Percentiles rank a stretch among this genome's conserved stretches.
Conservation (phyloP, 345 rosid genomes). For the Balakata baccata region DNA sequence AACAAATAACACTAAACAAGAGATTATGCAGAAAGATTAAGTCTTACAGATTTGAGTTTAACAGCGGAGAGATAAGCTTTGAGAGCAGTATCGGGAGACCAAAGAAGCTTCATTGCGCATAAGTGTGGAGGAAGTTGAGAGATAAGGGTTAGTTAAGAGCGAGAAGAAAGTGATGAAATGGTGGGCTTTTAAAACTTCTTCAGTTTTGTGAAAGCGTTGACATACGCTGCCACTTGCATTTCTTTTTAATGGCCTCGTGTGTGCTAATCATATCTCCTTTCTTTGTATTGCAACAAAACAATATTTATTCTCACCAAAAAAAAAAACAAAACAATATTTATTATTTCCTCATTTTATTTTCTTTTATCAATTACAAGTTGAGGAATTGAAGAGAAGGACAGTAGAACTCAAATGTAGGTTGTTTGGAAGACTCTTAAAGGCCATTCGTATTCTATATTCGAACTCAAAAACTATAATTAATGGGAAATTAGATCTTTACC, state of each 20-base stretch:
- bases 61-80: conserved; percentile 72
- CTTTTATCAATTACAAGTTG: too few relatives aligned
- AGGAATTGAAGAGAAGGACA: too few relatives aligned
- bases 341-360: too few relatives aligned
- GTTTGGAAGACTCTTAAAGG: too few relatives aligned
- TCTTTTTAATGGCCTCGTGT: conserved; percentile 9
- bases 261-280: neutral
- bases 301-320: too few relatives aligned
- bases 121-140: neutral
- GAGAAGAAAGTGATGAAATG: neutral
- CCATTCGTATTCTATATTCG: too few relatives aligned
- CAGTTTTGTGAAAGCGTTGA: conserved; percentile 2
- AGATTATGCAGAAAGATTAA: neutral
- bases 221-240: conserved; percentile 4
- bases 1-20: neutral
- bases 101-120: conserved; percentile 59
- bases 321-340: too few relatives aligned
- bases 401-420: too few relatives aligned
- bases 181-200: neutral
- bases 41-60: conserved; percentile 40
- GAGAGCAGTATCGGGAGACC: conserved; percentile 82
- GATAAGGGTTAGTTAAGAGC: too few relatives aligned
- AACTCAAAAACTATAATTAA: too few relatives aligned
- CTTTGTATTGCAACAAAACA: too few relatives aligned
- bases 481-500: too few relatives aligned